Evolutionary conservation across 331 rosid species (phyloP).

Genomic region (Saraca asoca): DNA sequence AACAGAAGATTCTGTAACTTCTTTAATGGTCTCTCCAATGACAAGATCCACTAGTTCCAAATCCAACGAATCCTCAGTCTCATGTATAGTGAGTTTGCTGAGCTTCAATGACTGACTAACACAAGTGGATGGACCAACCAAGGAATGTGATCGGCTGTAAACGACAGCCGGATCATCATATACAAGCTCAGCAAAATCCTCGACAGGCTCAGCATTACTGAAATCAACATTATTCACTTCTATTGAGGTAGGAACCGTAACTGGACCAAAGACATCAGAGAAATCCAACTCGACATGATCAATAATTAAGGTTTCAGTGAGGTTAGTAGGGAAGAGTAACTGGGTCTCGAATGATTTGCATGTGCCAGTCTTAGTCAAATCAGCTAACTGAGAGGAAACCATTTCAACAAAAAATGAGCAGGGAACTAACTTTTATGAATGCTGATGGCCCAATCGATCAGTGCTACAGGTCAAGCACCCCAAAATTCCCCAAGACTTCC

Average conservation of each 20-base stretch:
- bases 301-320: slow-evolving; percentile 42
- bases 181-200: slow-evolving; percentile 56
- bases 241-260: slow-evolving; percentile 46
- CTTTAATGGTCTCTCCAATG: slow-evolving; percentile 36
- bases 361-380: slow-evolving; percentile 42
- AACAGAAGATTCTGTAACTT: slow-evolving; percentile 44
- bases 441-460: slow-evolving; percentile 44
- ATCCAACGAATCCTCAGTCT: slow-evolving; percentile 57
- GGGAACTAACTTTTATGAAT: slow-evolving; percentile 29
- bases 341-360: slow-evolving; percentile 47
- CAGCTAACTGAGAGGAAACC: slow-evolving; percentile 82
- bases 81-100: slow-evolving; percentile 69
- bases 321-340: slow-evolving; percentile 48
- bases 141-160: slow-evolving; percentile 79
- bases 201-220: slow-evolving; percentile 31
- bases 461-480: slow-evolving; percentile 40
- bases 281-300: slow-evolving; percentile 89
- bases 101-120: slow-evolving; percentile 73
- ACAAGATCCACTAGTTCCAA: slow-evolving; percentile 46
- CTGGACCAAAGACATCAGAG: slow-evolving; percentile 88
- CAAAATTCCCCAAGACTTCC: slow-evolving; percentile 37
- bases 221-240: slow-evolving; percentile 56
- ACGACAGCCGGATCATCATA: slow-evolving; percentile 79
- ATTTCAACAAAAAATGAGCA: slow-evolving; percentile 43
- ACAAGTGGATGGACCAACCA: slow-evolving; percentile 86